These are phyloP conservation scores for Stephanodiscus triporus DNA, from an alignment of 108 stramenopile genomes.

Conservation along the genomic window DNA sequence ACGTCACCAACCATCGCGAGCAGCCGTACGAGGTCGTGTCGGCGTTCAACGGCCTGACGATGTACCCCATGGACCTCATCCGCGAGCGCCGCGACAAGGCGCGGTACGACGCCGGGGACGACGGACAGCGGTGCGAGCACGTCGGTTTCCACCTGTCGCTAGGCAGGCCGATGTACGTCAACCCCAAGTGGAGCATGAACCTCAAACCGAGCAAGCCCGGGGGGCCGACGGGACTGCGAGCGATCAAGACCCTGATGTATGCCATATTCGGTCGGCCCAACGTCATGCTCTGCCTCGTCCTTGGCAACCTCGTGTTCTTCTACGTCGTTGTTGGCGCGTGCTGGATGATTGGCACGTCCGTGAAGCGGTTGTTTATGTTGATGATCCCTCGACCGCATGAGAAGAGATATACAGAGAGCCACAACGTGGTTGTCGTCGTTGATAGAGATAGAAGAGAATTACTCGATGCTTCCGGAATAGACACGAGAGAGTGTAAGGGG, in stretches of 20 bases:
- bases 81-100: slow-evolving; percentile 27
- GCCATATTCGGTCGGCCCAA: slow-evolving; percentile 43
- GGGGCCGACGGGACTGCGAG: slow-evolving; percentile 55
- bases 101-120: slow-evolving; percentile 53
- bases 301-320: slow-evolving; percentile 31
- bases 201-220: slow-evolving; percentile 54
- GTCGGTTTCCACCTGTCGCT: slow-evolving; percentile 56
- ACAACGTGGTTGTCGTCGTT: neutral
- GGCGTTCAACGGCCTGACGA: slow-evolving; percentile 55
- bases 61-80: slow-evolving; percentile 52
- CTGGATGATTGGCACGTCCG: slow-evolving; percentile 38
- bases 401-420: neutral
- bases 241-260: slow-evolving; percentile 44
- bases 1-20: slow-evolving; percentile 17
- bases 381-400: slow-evolving; percentile 8
- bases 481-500: neutral
- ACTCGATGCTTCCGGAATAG: slow-evolving; percentile 22
- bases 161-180: slow-evolving; percentile 50
- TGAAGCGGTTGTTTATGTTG: slow-evolving; percentile 30
- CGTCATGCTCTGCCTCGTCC: slow-evolving; percentile 34
- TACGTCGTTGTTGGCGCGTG: slow-evolving; percentile 25
- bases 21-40: slow-evolving; percentile 43
- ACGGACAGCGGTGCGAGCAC: slow-evolving; percentile 60
- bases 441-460: slow-evolving; percentile 14
- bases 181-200: slow-evolving; percentile 61